phyloP scores from a whole-genome alignment of 345 rosid genomes.

The Pelargonium nanum region DNA sequence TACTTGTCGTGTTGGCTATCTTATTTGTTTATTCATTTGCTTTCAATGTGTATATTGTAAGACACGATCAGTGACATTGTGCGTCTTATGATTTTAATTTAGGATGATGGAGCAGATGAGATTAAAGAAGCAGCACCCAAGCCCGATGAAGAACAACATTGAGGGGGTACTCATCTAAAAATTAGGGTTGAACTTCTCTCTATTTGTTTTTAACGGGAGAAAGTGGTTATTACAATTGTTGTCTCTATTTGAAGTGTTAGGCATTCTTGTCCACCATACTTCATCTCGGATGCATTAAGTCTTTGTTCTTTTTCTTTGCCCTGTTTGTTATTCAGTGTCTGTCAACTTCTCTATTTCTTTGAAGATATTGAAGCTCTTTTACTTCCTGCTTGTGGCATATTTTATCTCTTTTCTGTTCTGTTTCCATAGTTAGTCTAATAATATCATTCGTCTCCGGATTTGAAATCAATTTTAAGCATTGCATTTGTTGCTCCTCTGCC shows the following conservation, averaged over 20 bases:
- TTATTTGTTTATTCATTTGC: not conserved
- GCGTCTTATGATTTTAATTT: slow-evolving; percentile 6
- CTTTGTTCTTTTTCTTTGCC: not conserved
- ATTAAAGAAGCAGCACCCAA: slow-evolving; percentile 76
- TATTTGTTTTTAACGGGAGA: slow-evolving; percentile 53
- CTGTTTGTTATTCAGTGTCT: slow-evolving; percentile 10
- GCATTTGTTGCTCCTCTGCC: no score
- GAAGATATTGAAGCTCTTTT: slow-evolving; percentile 15
- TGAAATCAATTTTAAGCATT: no score
- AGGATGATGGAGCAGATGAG: slow-evolving; percentile 87
- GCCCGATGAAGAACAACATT: slow-evolving; percentile 52
- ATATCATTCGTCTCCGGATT: no score
- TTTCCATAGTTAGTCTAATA: no score
- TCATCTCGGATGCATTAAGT: slow-evolving; percentile 24
- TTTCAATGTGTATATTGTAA: not conserved
- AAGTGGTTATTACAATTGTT: slow-evolving; percentile 37
- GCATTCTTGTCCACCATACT: slow-evolving; percentile 38
- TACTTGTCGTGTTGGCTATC: not conserved
- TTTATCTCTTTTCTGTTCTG: not conserved
- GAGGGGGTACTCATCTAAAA: slow-evolving; percentile 15
- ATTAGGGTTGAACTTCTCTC: slow-evolving; percentile 35
- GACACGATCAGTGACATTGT: not conserved
- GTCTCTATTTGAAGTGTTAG: slow-evolving; percentile 17
- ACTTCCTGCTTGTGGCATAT: slow-evolving; percentile 9
- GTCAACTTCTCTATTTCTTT: slow-evolving; percentile 3